These are phyloP conservation scores for Pisolithus thermaeus DNA, from an alignment of 1,284 basidiomycete genomes.

Conservation along the genomic window DNA sequence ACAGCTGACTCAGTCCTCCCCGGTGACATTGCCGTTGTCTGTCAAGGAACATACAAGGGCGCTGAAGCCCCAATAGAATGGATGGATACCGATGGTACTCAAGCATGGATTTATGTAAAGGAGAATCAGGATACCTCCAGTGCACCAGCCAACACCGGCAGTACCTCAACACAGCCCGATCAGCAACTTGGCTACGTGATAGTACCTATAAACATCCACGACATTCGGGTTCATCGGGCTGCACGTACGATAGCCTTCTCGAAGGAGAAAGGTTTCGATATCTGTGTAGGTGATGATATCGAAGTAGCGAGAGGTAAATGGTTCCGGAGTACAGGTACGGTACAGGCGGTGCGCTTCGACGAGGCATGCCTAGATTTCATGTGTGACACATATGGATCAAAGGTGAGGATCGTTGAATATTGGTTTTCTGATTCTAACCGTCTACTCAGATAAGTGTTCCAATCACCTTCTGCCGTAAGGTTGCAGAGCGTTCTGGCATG, in stretches of 20 bases:
- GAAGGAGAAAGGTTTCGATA: slow-evolving; percentile 3
- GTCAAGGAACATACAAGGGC: not conserved
- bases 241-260: not conserved
- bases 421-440: not conserved
- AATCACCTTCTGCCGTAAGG: not conserved
- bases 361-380: not conserved
- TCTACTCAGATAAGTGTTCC: not conserved
- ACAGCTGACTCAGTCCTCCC: not conserved
- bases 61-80: not conserved
- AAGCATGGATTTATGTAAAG: not conserved
- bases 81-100: not conserved
- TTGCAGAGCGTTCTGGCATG: not conserved
- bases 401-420: not conserved
- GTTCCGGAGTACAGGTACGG: not conserved
- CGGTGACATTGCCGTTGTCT: not conserved
- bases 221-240: not conserved
- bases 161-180: too few species aligned
- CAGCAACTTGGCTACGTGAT: not conserved
- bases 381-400: not conserved
- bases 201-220: not conserved
- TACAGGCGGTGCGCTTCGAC: not conserved
- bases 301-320: not conserved
- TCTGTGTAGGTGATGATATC: not conserved
- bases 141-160: too few species aligned
- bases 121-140: not conserved